Evolutionary conservation across 768 basidiomycete genomes (phyloP).

Genomic region (Pilatotrama ljubarskyi): DNA sequence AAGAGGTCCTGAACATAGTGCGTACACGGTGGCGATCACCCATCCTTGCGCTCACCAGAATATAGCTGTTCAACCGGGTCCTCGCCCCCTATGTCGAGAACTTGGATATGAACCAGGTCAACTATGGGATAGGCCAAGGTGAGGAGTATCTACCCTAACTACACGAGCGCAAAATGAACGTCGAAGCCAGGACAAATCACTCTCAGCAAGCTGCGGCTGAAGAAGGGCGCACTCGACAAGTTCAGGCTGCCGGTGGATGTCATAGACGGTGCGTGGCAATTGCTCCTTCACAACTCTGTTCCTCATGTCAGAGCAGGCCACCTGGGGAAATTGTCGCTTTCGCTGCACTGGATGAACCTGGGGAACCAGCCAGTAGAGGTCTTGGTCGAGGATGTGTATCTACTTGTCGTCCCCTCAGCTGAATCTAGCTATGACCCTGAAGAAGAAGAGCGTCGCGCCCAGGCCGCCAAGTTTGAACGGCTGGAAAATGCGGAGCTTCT

Average conservation of each 20-base stretch:
- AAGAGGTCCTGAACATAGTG: conserved; percentile 80
- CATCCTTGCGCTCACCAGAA: not conserved
- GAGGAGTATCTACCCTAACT: conserved; percentile 23
- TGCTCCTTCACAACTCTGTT: not conserved
- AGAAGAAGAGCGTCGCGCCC: conserved; percentile 81
- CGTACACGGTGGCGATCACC: conserved; percentile 29
- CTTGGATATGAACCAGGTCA: conserved; percentile 91
- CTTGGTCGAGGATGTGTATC: conserved; percentile 89
- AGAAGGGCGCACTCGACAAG: conserved; percentile 92
- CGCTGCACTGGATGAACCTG: conserved; percentile 87
- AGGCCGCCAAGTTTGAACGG: conserved; percentile 86
- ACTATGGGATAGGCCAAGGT: conserved; percentile 91
- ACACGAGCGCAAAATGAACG: not conserved
- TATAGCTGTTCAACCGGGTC: conserved; percentile 82
- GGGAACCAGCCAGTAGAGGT: conserved; percentile 90
- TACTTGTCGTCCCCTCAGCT: conserved; percentile 84
- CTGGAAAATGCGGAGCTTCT: conserved; percentile 86
- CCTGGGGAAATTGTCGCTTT: conserved; percentile 83
- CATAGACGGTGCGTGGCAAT: conserved; percentile 63
- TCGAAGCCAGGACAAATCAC: conserved; percentile 63
- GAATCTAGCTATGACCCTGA: conserved; percentile 68
- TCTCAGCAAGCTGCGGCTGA: conserved; percentile 79
- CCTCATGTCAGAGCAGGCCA: conserved; percentile 51
- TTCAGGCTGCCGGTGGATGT: conserved; percentile 96
- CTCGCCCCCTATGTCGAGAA: conserved; percentile 96